A percentile compares a stretch with the other conserved stretches of the same genome.
Conservation (phyloP, 2,329 filamentous ascomycete genomes). For the Botrytis paeoniae region DNA sequence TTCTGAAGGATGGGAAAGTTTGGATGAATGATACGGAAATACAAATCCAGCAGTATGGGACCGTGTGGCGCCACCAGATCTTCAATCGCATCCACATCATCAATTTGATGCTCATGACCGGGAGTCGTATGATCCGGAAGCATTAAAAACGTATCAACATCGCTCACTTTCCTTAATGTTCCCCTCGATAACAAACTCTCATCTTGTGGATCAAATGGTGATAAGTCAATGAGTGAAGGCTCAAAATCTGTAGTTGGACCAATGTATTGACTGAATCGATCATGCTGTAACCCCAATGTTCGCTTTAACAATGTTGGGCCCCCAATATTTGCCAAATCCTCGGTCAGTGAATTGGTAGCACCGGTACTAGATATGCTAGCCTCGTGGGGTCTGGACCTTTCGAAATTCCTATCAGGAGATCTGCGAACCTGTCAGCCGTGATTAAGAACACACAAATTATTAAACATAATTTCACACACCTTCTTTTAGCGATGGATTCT, state of each 20-base stretch:
- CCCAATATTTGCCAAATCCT: slow-evolving; percentile 69
- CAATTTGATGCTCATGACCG: slow-evolving; percentile 65
- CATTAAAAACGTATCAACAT: slow-evolving; percentile 76
- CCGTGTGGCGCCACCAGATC: slow-evolving; percentile 73
- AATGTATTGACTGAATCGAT: slow-evolving; percentile 80
- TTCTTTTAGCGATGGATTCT: slow-evolving; percentile 63
- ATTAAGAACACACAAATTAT: background rate
- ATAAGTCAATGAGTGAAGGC: slow-evolving; percentile 77
- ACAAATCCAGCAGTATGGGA: slow-evolving; percentile 72
- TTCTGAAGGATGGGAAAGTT: slow-evolving; percentile 82
- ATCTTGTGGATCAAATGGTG: slow-evolving; percentile 75
- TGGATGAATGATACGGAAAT: slow-evolving; percentile 77
- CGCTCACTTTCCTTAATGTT: slow-evolving; percentile 71
- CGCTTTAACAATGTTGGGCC: slow-evolving; percentile 64
- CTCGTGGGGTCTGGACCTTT: slow-evolving; percentile 52
- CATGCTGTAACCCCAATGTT: slow-evolving; percentile 71
- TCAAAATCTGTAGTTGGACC: slow-evolving; percentile 82
- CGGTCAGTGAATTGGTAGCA: slow-evolving; percentile 60
- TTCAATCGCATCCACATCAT: slow-evolving; percentile 71
- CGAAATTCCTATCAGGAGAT: slow-evolving; percentile 55
- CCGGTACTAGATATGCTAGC: slow-evolving; percentile 60
- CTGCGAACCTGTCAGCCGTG: slow-evolving; percentile 40
- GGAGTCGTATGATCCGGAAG: slow-evolving; percentile 71
- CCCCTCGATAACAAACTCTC: slow-evolving; percentile 71
- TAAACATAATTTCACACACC: slow-evolving; percentile 46